Evolutionary conservation across 129 eudicot genomes (phyloP), one percentile per base, ranked within the genome.

Genomic region (Centella asiatica): DNA sequence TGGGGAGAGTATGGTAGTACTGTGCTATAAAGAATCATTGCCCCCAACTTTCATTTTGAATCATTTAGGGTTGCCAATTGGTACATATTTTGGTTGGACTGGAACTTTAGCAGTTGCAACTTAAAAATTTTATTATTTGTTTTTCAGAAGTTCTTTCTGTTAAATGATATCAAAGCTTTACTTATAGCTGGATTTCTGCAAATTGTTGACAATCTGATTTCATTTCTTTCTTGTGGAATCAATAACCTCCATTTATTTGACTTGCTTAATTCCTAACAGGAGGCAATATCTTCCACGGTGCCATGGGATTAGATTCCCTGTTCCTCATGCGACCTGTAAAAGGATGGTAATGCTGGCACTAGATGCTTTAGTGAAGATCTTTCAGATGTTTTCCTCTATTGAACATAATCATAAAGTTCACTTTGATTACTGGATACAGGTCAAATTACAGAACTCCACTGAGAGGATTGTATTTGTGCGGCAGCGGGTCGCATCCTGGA

Each of bases 401-500:
- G 12, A 57, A 39, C 18, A 32, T 32, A 57, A 40, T 40, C 45
- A 58, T 28, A 42, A 23, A n/a, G 28, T 44, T 13, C 6, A 39
- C 22, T n/a, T 56, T 1, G 0, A 32, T 12, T 33, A 31, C 20
- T 6, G 64, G 51, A 42, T 66, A 75, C 77, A 93, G 99, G 96
- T 85, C 99, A 46, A 88, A 77, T 62, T 88, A 93, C 74, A 78
- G 86, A 78, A 93, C 96, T 27, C 96, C 99, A 5, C 13, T 93
- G 69, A 73, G 65, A 71, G 99, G 99, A 34, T 66, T 93, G 60
- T 93, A 93, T 73, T 55, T 93, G 68, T 88, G 99, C 50, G 99
- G 99, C 42, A 85, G 95, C 63, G 99, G 99, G 23, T 73, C 99
- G 32, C 99, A 93, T 66, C 99, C 99, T 56, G 96, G 99, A 63